Conservation (phyloP, 2,329 filamentous ascomycete genomes). For the Claviceps purpurea region DNA sequence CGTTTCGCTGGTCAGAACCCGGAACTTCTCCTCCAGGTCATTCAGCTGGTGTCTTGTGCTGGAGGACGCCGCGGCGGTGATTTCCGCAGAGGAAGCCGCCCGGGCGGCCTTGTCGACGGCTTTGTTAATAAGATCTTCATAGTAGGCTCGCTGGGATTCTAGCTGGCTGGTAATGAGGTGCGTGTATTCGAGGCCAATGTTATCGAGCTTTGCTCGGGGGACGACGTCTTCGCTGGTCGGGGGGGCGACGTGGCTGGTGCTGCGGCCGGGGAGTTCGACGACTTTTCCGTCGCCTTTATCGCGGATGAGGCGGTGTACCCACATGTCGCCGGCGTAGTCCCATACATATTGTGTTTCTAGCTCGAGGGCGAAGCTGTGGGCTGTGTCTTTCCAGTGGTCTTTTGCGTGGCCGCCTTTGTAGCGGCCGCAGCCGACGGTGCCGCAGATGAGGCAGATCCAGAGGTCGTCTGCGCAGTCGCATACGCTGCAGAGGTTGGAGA, state of each 20-base stretch:
- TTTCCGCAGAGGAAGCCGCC: conserved; percentile 54
- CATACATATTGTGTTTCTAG: conserved; percentile 89
- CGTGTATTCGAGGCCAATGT: conserved; percentile 86
- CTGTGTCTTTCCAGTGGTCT: conserved; percentile 79
- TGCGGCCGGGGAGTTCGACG: conserved; percentile 65
- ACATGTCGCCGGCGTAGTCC: conserved; percentile 93
- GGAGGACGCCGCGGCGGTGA: conserved; percentile 38
- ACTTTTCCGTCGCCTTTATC: conserved; percentile 88
- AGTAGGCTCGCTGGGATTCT: conserved; percentile 85
- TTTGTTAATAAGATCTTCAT: conserved; percentile 81
- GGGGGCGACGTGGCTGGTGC: conserved; percentile 10
- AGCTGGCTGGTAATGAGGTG: conserved; percentile 87
- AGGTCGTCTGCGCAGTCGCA: conserved; percentile 74
- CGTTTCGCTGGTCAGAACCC: conserved; percentile 38
- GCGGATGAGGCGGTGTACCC: conserved; percentile 90
- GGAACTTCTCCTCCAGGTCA: conserved; percentile 31
- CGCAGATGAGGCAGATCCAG: conserved; percentile 93
- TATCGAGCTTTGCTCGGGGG: conserved; percentile 54
- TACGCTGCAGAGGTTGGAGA: conserved; percentile 62
- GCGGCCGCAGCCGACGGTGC: conserved; percentile 80
- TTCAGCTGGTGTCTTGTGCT: conserved; percentile 36
- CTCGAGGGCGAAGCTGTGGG: conserved; percentile 86
- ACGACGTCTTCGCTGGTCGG: conserved; percentile 51
- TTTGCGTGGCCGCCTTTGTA: conserved; percentile 93
- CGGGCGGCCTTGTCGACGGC: conserved; percentile 78